Conservation (phyloP, 2,329 filamentous ascomycete genomes). For the Fusarium drepaniforme region DNA sequence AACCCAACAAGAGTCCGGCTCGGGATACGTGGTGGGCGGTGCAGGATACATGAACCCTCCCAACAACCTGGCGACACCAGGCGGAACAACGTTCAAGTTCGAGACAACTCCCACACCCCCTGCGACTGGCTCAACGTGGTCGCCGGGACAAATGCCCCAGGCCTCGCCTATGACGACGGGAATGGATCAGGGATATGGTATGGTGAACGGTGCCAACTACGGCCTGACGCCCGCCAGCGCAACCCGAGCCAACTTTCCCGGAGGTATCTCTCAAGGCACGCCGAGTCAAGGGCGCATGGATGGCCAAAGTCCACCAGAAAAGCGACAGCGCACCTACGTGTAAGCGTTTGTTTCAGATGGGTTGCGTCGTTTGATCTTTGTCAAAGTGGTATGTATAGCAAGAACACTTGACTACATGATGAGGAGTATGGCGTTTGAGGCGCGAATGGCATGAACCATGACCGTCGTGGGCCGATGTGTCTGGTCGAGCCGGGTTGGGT, state of each 20-base stretch:
- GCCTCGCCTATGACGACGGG: constrained; percentile 56
- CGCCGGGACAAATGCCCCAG: constrained; percentile 65
- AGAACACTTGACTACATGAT: constrained; percentile 22
- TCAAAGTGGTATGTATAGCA: constrained; percentile 22
- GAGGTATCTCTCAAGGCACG: constrained; percentile 37
- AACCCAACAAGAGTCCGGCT: constrained; percentile 54
- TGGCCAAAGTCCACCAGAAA: constrained; percentile 61
- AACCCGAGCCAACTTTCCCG: constrained; percentile 45
- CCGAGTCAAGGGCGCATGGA: constrained; percentile 48
- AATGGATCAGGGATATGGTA: constrained; percentile 61
- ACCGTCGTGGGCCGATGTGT: constrained; percentile 13
- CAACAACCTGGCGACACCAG: constrained; percentile 41
- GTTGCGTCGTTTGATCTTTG: constrained; percentile 17
- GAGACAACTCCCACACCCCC: constrained; percentile 69
- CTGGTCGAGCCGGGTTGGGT: background rate
- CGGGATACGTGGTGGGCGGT: constrained; percentile 49
- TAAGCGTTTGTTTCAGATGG: constrained; percentile 19
- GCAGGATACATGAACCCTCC: constrained; percentile 52
- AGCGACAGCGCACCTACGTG: constrained; percentile 60
- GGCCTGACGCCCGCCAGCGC: constrained; percentile 49
- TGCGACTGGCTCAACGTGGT: constrained; percentile 61
- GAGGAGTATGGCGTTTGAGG: constrained; percentile 44
- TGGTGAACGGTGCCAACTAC: constrained; percentile 57
- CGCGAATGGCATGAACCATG: constrained; percentile 22
- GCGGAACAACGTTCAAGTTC: constrained; percentile 57